Percentiles rank a stretch among this genome's conserved stretches.
Conservation (phyloP, 2,329 filamentous ascomycete species). For the Aureobasidium zeae region DNA sequence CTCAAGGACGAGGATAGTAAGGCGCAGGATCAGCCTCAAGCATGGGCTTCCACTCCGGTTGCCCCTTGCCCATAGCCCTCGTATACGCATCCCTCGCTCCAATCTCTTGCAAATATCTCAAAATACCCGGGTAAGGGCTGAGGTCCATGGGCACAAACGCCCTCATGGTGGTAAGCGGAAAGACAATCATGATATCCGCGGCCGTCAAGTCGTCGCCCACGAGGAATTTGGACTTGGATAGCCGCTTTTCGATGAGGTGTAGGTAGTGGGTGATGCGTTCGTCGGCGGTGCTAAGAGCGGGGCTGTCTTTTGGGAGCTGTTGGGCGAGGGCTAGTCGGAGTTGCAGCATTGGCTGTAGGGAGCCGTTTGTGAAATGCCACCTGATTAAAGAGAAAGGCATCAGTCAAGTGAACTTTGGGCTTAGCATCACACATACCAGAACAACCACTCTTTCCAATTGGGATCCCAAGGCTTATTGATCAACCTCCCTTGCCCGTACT, state of each 20-base stretch:
- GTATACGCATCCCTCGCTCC: constrained; percentile 39
- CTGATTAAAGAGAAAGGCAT: too few species aligned
- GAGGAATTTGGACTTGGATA: constrained; percentile 37
- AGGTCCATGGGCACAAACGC: constrained; percentile 37
- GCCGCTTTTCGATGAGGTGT: constrained; percentile 32
- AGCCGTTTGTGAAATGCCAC: constrained; percentile 29
- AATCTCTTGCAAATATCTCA: constrained; percentile 40
- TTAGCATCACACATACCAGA: too few species aligned
- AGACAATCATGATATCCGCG: constrained; percentile 48
- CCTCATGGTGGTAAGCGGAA: constrained; percentile 43
- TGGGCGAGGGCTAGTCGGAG: constrained; percentile 15
- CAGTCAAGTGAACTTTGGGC: too few species aligned
- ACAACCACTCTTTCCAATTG: constrained; percentile 8
- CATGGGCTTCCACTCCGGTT: constrained; percentile 37
- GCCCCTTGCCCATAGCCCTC: constrained; percentile 41
- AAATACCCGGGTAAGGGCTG: constrained; percentile 34
- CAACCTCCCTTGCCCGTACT: constrained; percentile 37
- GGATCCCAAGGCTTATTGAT: constrained; percentile 26
- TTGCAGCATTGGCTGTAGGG: constrained; percentile 35
- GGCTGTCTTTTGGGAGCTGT: constrained; percentile 19
- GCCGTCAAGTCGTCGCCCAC: constrained; percentile 44
- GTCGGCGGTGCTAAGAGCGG: constrained; percentile 18
- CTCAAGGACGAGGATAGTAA: background rate
- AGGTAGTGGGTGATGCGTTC: constrained; percentile 27
- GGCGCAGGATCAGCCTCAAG: constrained; percentile 19